Evolutionary conservation across 352 stramenopile genomes (phyloP), one percentile per base, ranked within the genome.

Genomic region (Phytophthora tentaculata): DNA sequence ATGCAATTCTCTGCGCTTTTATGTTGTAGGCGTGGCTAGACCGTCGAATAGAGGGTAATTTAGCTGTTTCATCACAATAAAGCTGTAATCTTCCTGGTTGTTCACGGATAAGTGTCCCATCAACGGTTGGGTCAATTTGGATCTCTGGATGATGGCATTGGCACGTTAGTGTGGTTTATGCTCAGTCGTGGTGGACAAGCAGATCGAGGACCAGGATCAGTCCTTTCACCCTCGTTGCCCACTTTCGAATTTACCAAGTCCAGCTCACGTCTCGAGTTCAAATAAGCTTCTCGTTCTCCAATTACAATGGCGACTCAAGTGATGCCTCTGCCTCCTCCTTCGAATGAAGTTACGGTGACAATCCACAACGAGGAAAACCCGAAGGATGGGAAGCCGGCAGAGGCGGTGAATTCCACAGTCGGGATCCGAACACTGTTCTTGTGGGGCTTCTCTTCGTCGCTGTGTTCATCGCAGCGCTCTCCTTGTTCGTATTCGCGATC

Each of bases 141-240:
- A 19, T 43, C 35, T 59, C 22, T 22, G 24, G 54, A 52, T 52
- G 23, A 28, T 51, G 39, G 7, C 12, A 43, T 22, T 26, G 52
- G 56, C 29, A 39, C 10, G 39, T 53, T 28, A 54, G 55, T 61
- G 24, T 41, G 20, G 55, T 61, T 32, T 61, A 35, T 61, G 41
- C 55, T 26, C 53, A 14, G 29, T 53, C 29, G 28, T 61, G 43
- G 56, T 52, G 55, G 54, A 54, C 28, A 62, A 32, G 41, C 44
- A 37, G 23, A 8, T 24, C 37, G 19, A 28, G 43, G n/a, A n/a
- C n/a, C 41, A 2, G 26, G 22, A 48, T 48, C 32, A 28, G 57
- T 39, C 23, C 35, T 64, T 44, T 47, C 47, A 14, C 35, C 23
- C 28, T 52, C 52, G 56, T 39, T 22, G 19, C 16, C 26, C 57